Evolutionary conservation across 441 rosid genomes (phyloP).

Genomic region (Isatis lusitanica): DNA sequence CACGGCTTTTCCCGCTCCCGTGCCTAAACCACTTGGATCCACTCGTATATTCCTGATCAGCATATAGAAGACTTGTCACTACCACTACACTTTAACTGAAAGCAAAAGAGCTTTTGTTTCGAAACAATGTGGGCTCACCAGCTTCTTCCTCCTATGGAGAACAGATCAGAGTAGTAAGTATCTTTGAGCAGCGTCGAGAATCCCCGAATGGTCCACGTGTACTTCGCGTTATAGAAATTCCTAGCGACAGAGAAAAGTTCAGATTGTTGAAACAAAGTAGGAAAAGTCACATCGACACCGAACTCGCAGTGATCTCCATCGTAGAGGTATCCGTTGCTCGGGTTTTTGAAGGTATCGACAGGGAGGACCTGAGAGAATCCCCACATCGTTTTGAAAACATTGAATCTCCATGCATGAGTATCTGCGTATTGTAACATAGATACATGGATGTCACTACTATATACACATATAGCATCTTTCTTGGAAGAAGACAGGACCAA

Average conservation of each 20-base stretch:
- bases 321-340: slow-evolving; percentile 20
- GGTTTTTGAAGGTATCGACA: slow-evolving; percentile 8
- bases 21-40: background rate
- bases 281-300: slow-evolving; percentile 23
- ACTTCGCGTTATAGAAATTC: background rate
- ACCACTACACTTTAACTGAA: background rate
- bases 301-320: slow-evolving; percentile 24
- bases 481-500: background rate
- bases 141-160: background rate
- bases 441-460: background rate
- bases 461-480: background rate
- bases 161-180: background rate
- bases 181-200: slow-evolving; percentile 3
- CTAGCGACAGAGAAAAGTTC: slow-evolving; percentile 15
- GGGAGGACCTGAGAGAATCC: slow-evolving; percentile 27
- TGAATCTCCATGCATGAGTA: slow-evolving; percentile 10
- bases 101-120: background rate
- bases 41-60: background rate
- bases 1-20: background rate
- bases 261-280: background rate
- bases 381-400: slow-evolving; percentile 23
- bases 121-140: slow-evolving; percentile 1
- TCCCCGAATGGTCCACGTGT: background rate
- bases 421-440: background rate
- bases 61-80: background rate